Base-by-base conservation (phyloP, 345 rosid genomes). In the Gossypium arboreum region DNA sequence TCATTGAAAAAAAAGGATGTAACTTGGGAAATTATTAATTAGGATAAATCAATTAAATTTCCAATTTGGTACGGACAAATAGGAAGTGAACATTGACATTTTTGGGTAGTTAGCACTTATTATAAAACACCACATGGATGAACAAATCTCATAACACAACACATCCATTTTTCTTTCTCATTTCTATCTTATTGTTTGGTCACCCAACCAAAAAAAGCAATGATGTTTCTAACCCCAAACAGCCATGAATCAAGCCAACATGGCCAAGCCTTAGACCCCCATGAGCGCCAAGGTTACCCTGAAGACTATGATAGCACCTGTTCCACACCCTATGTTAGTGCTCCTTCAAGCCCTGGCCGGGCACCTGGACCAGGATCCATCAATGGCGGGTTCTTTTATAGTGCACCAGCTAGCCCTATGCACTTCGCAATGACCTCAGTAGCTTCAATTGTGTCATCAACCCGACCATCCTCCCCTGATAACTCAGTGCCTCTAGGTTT, bases 351-450 rank as follows among this genome's bases (percentile, higher is more conserved):
- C 78, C 99, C 99, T 25, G 93, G 94, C 44, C 90, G 93, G 25
- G 73, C 77, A 52, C 39, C 77, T 22, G 64, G 41, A 60, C 64
- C n/a, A 25, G 64, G 64, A 25, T 22, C 39, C 16, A 25, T 5
- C 16, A 12, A 59, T 45, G 80, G 86, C 55, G 90, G 97, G 16
- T 95, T 90, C 76, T 95, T 85, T 78, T 91, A 90, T 83, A 95
- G 99, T 70, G 94, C 96, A 24, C 99, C 99, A 0, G 89, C 97
- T 0, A 93, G 98, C 76, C 99, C 99, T 12, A 93, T 91, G 93
- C 98, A 95, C 77, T 95, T 90, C 75, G 79, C 88, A n/a, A 71
- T 92, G 0, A 67, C 84, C 54, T 76, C 86, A 0, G 57, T 85
- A 2, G 15, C 69, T 43, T 47, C 74, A 11, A 68, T 62, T 65